These are phyloP conservation scores for Alternaria arbusti DNA, from an alignment of 2,329 filamentous ascomycete species.

Conservation along the genomic window DNA sequence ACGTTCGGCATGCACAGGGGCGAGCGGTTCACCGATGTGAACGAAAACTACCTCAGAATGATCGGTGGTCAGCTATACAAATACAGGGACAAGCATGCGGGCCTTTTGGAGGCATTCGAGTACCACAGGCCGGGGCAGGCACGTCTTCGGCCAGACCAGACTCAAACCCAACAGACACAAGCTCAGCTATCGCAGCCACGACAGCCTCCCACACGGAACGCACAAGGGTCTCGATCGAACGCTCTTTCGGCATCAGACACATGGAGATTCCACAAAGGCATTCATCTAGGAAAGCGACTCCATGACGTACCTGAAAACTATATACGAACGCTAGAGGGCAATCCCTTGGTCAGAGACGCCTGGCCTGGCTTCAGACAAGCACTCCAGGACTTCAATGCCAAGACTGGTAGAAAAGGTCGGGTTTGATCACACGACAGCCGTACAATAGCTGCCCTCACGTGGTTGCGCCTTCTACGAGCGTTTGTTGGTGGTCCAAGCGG, in stretches of 20 bases:
- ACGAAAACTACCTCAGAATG: slow-evolving; percentile 29
- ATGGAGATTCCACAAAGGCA: slow-evolving; percentile 12
- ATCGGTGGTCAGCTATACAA: slow-evolving; percentile 29
- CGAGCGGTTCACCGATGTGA: slow-evolving; percentile 24
- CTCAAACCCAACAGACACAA: slow-evolving; percentile 3
- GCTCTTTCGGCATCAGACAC: not conserved
- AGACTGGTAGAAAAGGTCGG: slow-evolving; percentile 23
- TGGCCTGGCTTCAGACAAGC: slow-evolving; percentile 29
- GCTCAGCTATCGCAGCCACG: not conserved
- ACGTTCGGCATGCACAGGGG: slow-evolving; percentile 25
- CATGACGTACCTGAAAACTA: slow-evolving; percentile 28
- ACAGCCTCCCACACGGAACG: not conserved
- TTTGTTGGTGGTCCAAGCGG: slow-evolving; percentile 1
- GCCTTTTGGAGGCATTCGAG: slow-evolving; percentile 31
- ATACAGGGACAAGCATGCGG: slow-evolving; percentile 24
- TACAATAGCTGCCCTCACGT: not conserved
- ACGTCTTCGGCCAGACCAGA: slow-evolving; percentile 4
- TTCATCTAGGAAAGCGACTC: slow-evolving; percentile 16
- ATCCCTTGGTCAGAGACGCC: slow-evolving; percentile 18
- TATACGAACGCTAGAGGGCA: slow-evolving; percentile 26
- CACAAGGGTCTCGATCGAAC: not conserved
- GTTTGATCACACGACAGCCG: not conserved
- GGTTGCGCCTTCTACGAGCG: not conserved
- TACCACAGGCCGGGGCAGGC: slow-evolving; percentile 28
- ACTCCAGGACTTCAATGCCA: slow-evolving; percentile 26